A percentile compares a stretch with the other conserved stretches of the same genome.
These are phyloP conservation scores for Arthroderma sp. DNA, from an alignment of 2,329 filamentous ascomycete species.

Conservation along the genomic window DNA sequence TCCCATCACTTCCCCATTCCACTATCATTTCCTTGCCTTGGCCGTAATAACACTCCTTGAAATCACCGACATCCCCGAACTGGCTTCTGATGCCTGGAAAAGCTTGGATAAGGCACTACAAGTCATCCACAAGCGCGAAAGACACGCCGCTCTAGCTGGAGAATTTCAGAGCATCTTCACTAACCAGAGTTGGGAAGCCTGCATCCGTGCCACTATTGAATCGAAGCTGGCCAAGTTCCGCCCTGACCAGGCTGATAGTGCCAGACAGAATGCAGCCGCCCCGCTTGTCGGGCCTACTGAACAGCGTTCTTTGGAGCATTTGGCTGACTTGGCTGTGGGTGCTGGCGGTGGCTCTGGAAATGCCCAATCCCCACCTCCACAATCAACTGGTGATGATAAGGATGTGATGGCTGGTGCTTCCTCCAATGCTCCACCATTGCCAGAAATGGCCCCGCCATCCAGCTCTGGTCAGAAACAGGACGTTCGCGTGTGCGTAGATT, in stretches of 20 bases:
- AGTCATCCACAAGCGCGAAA: constrained; percentile 34
- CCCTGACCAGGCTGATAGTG: constrained; percentile 19
- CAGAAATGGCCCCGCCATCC: background rate
- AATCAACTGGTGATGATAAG: constrained; percentile 7
- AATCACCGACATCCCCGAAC: constrained; percentile 27
- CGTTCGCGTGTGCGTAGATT: constrained; percentile 25
- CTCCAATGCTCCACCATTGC: background rate
- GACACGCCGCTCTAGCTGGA: constrained; percentile 15
- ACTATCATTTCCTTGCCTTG: constrained; percentile 28
- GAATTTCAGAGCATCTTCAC: constrained; percentile 29
- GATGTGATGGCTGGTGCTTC: background rate
- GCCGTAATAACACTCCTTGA: constrained; percentile 31
- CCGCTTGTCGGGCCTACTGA: constrained; percentile 29
- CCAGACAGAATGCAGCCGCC: constrained; percentile 12
- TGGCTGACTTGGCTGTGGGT: constrained; percentile 31
- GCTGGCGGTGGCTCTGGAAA: constrained; percentile 23
- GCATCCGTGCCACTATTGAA: constrained; percentile 28
- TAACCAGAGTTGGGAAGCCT: constrained; percentile 28
- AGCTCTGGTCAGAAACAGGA: constrained; percentile 8
- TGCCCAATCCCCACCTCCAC: constrained; percentile 5
- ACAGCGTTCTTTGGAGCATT: constrained; percentile 31
- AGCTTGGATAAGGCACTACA: constrained; percentile 39
- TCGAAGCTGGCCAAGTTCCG: constrained; percentile 21
- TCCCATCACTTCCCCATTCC: constrained; percentile 25
- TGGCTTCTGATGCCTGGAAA: constrained; percentile 26